Evolutionary conservation across 1,139 yeast genomes (phyloP).

Genomic region (Suhomyces maxii): DNA sequence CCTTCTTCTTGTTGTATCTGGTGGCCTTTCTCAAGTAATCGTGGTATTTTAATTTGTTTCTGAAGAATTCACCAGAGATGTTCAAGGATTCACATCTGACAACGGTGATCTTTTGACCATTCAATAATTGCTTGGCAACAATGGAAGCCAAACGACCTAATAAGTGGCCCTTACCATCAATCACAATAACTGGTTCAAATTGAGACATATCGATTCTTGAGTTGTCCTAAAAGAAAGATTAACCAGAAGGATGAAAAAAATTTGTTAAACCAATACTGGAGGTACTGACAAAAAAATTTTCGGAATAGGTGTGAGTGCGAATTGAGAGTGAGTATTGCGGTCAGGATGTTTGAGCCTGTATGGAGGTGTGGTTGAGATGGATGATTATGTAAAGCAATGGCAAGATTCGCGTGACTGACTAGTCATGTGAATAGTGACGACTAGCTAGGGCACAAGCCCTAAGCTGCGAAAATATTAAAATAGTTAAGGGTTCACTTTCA

Average conservation of each 20-base stretch:
- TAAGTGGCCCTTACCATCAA: slow-evolving; percentile 99
- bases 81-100: slow-evolving; percentile 98
- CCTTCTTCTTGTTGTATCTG: slow-evolving; percentile 97
- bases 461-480: background rate
- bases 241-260: slow-evolving; percentile 11
- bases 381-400: slow-evolving; percentile 3
- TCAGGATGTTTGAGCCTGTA: slow-evolving; percentile 4
- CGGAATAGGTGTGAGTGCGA: slow-evolving; percentile 6
- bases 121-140: slow-evolving; percentile 96
- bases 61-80: slow-evolving; percentile 99
- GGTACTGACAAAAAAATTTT: slow-evolving; percentile 10
- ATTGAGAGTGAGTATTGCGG: slow-evolving; percentile 5
- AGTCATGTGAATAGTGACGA: background rate
- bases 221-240: slow-evolving; percentile 12
- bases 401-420: slow-evolving; percentile 6
- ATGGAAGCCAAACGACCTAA: slow-evolving; percentile 99
- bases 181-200: slow-evolving; percentile 95
- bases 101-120: slow-evolving; percentile 97
- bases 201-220: slow-evolving; percentile 60
- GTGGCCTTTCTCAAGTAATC: slow-evolving; percentile 99
- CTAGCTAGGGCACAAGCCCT: slow-evolving; percentile 13
- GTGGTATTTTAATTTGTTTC: slow-evolving; percentile 99
- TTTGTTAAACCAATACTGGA: slow-evolving; percentile 10
- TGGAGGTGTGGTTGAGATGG: background rate
- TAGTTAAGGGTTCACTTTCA: too few species aligned